Base-by-base conservation (phyloP, 2,329 filamentous ascomycete species). In the Tolypocladium capitatum region DNA sequence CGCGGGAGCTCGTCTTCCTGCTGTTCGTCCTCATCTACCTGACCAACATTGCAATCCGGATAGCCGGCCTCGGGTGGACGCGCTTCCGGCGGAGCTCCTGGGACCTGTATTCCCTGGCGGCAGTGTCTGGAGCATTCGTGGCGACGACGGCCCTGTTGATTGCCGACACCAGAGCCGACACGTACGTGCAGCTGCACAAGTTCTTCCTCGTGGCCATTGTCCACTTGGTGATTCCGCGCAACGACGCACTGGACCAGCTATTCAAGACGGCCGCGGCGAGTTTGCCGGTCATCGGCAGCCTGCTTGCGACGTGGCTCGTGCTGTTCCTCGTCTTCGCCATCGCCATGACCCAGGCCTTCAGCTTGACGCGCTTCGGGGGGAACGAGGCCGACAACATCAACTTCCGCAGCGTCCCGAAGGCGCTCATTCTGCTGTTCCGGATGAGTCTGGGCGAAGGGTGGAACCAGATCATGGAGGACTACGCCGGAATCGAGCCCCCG, bases 181-280 rank as follows among this genome's bases (percentile, higher is more conserved):
- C 75, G 2, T 88, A 91, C 56, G 73, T 83, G 32, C 86, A 90
- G 66, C 68, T 96, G 31, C 89, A 97, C 71, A 98, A 98, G 66
- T 78, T 94, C 51, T 96, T 94, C 63, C 75, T 98, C 31, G 92
- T 97, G 20, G 84, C 87, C 9, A 84, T 97, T 47, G 83, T 92
- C 2, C 74, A 97, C 9, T 73, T 98, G 46, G 76, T 98, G 32
- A 98, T 98, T 51, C 92, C 92, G 1, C 80, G 94, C 46, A 98
- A 98, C 62, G 94, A 98, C 58, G 90, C 94, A 45, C 76, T 98
- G 21, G 94, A 98, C 62, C 92, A 98, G 63, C 79, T 98, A 0
- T 98, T 98, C 79, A 98, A 98, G 66, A 98, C 94, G 2, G 94
- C 91, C 0, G 92, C 92, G 11, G 92, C 91, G 46, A 94, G 87